phyloP scores from a whole-genome alignment of 768 basidiomycete species.

The Leccinum incarnatum region DNA sequence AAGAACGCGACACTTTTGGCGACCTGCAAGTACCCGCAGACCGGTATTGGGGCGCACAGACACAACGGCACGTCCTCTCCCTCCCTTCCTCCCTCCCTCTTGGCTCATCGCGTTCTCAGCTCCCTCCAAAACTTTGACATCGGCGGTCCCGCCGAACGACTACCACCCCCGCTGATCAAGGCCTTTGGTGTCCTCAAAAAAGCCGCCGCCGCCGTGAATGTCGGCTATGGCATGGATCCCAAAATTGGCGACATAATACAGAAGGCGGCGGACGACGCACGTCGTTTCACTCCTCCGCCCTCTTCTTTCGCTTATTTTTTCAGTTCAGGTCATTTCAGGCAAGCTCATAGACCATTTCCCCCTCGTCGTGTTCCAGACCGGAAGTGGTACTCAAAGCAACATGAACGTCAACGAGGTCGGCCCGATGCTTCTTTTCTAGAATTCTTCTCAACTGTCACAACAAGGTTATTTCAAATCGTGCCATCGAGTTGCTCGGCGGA shows the following conservation, averaged over 20 bases:
- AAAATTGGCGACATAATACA: constrained; percentile 88
- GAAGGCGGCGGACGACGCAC: constrained; percentile 88
- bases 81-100: neutral
- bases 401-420: constrained; percentile 97
- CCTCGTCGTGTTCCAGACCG: constrained; percentile 98
- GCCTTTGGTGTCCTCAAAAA: constrained; percentile 98
- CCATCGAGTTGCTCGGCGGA: constrained; percentile 95
- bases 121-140: constrained; percentile 99
- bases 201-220: constrained; percentile 90
- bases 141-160: constrained; percentile 88
- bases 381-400: constrained; percentile 98
- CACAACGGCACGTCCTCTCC: constrained; percentile 65
- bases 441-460: neutral
- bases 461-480: constrained; percentile 96
- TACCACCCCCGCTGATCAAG: constrained; percentile 94
- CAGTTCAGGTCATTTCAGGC: constrained; percentile 84
- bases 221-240: constrained; percentile 84
- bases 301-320: constrained; percentile 1
- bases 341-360: constrained; percentile 96
- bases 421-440: neutral
- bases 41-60: constrained; percentile 98
- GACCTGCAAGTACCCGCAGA: constrained; percentile 85
- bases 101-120: constrained; percentile 37
- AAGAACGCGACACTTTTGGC: constrained; percentile 94
- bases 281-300: constrained; percentile 17